Percentiles rank a stretch among this genome's conserved stretches.
Evolutionary conservation across 129 eudicot species (phyloP).

Genomic region (Chrysanthemum makinoi): DNA sequence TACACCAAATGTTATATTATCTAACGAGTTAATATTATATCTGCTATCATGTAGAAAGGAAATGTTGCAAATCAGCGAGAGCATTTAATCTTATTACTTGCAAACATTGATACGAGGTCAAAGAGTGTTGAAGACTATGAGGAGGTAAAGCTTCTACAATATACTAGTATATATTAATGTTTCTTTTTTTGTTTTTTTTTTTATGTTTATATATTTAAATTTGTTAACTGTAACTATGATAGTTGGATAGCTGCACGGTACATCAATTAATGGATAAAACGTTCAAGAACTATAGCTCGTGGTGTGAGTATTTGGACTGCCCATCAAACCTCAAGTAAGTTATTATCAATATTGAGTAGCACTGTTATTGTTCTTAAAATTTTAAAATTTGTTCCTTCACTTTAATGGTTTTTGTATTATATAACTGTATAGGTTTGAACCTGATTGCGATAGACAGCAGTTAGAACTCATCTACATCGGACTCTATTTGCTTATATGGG

Average conservation of each 20-base stretch:
- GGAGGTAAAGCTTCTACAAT: slow-evolving; percentile 40
- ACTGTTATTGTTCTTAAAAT: slow-evolving; percentile 3
- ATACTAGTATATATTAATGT: background rate
- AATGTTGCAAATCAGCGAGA: slow-evolving; percentile 98
- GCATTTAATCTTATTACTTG: slow-evolving; percentile 89
- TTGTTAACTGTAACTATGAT: slow-evolving; percentile 25
- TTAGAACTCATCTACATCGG: slow-evolving; percentile 89
- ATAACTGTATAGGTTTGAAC: slow-evolving; percentile 50
- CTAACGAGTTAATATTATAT: background rate
- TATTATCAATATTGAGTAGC: slow-evolving; percentile 13
- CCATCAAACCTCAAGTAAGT: slow-evolving; percentile 66
- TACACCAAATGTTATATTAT: background rate
- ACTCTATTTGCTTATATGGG: slow-evolving; percentile 98
- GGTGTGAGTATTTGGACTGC: slow-evolving; percentile 91
- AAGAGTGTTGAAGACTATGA: slow-evolving; percentile 45
- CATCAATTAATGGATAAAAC: slow-evolving; percentile 62
- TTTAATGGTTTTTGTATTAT: background rate
- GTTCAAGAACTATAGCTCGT: slow-evolving; percentile 75
- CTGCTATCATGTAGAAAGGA: slow-evolving; percentile 68
- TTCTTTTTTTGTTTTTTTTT: background rate
- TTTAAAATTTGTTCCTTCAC: background rate
- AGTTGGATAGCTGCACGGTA: slow-evolving; percentile 66
- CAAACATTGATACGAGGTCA: slow-evolving; percentile 73
- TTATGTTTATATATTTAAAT: slow-evolving; percentile 7
- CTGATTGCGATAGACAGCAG: slow-evolving; percentile 59